These are phyloP conservation scores for Physcia stellaris DNA, from an alignment of 495 filamentous ascomycete genomes.

Conservation along the genomic window DNA sequence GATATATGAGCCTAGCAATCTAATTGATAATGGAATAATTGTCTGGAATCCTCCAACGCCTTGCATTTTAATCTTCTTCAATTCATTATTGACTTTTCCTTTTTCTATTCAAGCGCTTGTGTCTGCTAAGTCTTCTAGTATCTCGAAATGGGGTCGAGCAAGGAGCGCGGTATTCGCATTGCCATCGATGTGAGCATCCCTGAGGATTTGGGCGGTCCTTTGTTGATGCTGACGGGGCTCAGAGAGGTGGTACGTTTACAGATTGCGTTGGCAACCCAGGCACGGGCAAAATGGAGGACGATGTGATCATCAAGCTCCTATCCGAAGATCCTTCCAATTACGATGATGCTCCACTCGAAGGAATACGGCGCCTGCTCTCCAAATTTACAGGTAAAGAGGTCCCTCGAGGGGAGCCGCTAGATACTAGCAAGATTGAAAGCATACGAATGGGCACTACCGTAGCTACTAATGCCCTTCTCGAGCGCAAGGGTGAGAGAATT, in stretches of 20 bases:
- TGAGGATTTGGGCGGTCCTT: background rate
- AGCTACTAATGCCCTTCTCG: conserved; percentile 81
- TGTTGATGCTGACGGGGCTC: conserved; percentile 6
- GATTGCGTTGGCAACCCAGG: conserved; percentile 54
- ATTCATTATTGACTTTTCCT: too few species aligned
- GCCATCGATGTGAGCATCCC: conserved; percentile 16
- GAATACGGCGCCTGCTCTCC: conserved; percentile 79
- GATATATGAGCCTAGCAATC: too few species aligned
- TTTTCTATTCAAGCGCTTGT: background rate
- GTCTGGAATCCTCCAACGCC: too few species aligned
- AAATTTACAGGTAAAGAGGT: conserved; percentile 63
- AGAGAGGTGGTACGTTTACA: conserved; percentile 60
- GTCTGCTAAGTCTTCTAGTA: background rate
- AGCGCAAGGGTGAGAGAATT: conserved; percentile 87
- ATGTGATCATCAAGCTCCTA: conserved; percentile 76
- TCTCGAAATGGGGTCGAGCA: conserved; percentile 10
- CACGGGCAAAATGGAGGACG: conserved; percentile 44
- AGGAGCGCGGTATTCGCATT: conserved; percentile 15
- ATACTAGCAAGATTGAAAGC: conserved; percentile 72
- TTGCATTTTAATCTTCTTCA: too few species aligned
- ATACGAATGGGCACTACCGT: conserved; percentile 88
- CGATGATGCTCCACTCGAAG: conserved; percentile 76
- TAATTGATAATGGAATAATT: too few species aligned
- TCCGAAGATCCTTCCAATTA: conserved; percentile 88
- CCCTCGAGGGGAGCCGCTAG: conserved; percentile 66